Percentiles rank a stretch among this genome's conserved stretches.
Conservation (phyloP, 495 filamentous ascomycete genomes). For the Penicillium arizonense region DNA sequence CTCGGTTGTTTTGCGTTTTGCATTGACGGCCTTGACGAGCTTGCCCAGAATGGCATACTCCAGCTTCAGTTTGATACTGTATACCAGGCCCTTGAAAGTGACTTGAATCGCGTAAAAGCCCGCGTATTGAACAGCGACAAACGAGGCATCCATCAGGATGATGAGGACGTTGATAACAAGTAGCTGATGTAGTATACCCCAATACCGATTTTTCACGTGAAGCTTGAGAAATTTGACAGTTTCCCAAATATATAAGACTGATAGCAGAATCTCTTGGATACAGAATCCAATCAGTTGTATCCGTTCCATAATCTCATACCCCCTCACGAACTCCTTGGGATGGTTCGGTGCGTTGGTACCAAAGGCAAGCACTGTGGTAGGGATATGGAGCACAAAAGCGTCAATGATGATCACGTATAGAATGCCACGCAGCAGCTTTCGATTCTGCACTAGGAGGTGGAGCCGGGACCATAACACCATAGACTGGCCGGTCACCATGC, state of each 20-base stretch:
- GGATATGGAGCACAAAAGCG: constrained; percentile 47
- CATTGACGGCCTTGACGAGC: constrained; percentile 20
- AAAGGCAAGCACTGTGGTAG: constrained; percentile 48
- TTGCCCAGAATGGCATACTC: constrained; percentile 53
- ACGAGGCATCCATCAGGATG: constrained; percentile 43
- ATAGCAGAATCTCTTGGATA: constrained; percentile 52
- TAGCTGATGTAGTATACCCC: constrained; percentile 42
- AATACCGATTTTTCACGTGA: constrained; percentile 25
- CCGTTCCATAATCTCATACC: constrained; percentile 47
- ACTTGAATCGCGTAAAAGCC: constrained; percentile 47
- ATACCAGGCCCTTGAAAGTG: constrained; percentile 48
- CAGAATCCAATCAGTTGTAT: constrained; percentile 50
- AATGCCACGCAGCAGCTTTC: constrained; percentile 38
- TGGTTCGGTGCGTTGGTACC: constrained; percentile 36
- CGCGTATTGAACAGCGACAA: constrained; percentile 44
- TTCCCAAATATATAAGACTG: constrained; percentile 48
- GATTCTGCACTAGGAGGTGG: constrained; percentile 48
- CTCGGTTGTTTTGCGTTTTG: too few relatives aligned
- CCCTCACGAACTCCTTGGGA: constrained; percentile 13
- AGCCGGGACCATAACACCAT: constrained; percentile 64
- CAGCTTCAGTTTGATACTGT: constrained; percentile 57
- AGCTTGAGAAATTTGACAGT: constrained; percentile 38
- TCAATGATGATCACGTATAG: constrained; percentile 56
- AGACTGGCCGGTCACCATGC: constrained; percentile 62
- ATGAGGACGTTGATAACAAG: constrained; percentile 49